Conservation (phyloP, 225 moss, liverwort and hornwort genomes). For the Marchantia polymorpha region DNA sequence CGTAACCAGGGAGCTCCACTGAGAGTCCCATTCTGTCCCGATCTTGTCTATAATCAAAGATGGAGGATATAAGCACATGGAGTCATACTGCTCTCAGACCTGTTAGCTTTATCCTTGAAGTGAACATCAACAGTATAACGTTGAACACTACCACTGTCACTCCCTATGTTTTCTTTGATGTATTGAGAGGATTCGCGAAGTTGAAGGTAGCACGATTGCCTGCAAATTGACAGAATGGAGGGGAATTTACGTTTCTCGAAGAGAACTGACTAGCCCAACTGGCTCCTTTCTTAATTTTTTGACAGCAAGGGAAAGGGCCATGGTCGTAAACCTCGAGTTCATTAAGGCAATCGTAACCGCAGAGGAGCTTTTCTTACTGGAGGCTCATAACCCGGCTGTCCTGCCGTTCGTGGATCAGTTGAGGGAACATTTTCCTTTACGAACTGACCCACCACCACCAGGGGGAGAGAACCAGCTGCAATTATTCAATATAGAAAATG, state of each 20-base stretch:
- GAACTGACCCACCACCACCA: slow-evolving; percentile 19
- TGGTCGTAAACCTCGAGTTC: slow-evolving; percentile 98
- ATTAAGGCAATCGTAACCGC: slow-evolving; percentile 92
- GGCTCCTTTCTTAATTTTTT: neutral
- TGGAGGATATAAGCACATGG: neutral
- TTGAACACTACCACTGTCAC: neutral
- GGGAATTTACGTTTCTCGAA: neutral
- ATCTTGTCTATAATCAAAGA: neutral
- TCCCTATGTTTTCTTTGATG: neutral
- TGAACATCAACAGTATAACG: neutral
- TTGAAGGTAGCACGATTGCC: neutral
- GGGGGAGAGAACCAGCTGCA: slow-evolving; percentile 18
- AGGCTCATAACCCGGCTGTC: slow-evolving; percentile 52
- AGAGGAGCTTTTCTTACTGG: slow-evolving; percentile 82
- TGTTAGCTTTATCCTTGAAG: neutral
- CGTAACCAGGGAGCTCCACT: slow-evolving; percentile 2
- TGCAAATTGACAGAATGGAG: neutral
- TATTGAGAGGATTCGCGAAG: neutral
- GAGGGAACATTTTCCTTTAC: slow-evolving; percentile 57
- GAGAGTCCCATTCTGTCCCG: neutral
- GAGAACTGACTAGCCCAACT: neutral
- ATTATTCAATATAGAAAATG: slow-evolving; percentile 2
- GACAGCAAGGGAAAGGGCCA: slow-evolving; percentile 87
- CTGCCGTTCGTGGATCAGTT: slow-evolving; percentile 75
- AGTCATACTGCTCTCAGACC: neutral